Conservation (phyloP, 2,329 filamentous ascomycete genomes). For the Microsporum audouinii region DNA sequence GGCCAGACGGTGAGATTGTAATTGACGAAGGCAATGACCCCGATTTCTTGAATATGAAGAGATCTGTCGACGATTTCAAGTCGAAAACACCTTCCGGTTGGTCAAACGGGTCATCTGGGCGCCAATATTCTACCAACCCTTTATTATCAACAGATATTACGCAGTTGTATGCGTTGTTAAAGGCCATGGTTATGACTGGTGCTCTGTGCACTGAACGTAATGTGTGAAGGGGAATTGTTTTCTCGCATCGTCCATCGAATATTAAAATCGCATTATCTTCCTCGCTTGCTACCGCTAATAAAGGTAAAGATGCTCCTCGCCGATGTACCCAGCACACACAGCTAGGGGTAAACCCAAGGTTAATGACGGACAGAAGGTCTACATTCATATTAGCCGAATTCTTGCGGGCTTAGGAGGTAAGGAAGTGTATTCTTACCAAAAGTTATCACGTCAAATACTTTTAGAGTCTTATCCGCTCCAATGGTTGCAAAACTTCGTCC, state of each 20-base stretch:
- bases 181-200: constrained; percentile 73
- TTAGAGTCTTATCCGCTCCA: constrained; percentile 44
- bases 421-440: constrained; percentile 45
- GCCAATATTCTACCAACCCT: constrained; percentile 97
- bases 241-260: constrained; percentile 83
- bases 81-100: constrained; percentile 87
- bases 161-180: constrained; percentile 80
- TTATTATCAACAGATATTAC: constrained; percentile 79
- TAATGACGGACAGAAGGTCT: constrained; percentile 72
- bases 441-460: constrained; percentile 58
- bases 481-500: constrained; percentile 88
- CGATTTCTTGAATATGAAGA: constrained; percentile 95
- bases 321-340: constrained; percentile 87
- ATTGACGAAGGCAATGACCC: constrained; percentile 75
- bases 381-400: constrained; percentile 10
- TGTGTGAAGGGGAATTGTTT: constrained; percentile 60
- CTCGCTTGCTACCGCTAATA: constrained; percentile 73
- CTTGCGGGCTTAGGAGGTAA: neutral
- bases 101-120: constrained; percentile 62
- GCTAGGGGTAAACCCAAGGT: constrained; percentile 62
- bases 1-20: constrained; percentile 73
- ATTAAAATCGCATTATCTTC: constrained; percentile 62
- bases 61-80: constrained; percentile 83
- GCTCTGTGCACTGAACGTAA: constrained; percentile 69
- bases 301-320: constrained; percentile 73